Base-by-base conservation (phyloP, 371 early-diverging fungal species). In the Encephalitozoon hellem region DNA sequence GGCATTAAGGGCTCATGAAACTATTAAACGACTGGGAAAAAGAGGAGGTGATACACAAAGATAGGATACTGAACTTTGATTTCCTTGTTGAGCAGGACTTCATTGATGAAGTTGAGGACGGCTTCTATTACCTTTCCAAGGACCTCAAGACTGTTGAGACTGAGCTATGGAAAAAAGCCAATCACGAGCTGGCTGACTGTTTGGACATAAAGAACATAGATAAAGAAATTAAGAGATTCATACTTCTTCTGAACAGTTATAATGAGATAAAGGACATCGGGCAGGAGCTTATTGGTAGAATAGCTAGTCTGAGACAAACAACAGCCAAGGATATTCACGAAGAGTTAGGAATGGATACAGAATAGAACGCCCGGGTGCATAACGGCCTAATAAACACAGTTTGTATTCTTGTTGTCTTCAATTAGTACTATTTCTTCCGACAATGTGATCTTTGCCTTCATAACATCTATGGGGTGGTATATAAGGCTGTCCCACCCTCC, bases 221-320 rank as follows among this genome's bases (percentile, higher is more conserved):
- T 0, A 47, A 55, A 69, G 80, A 78, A 54, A 64, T 76, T 1
- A 76, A 79, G 23, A 73, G 72, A 15, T 76, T 76, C 67, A 80
- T 84, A 42, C 38, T 66, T 30, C 32, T 70, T 41, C 43, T 82
- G 9, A 79, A 83, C 74, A 66, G 47, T n/a, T 84, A 84, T 63
- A 84, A 84, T 51, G 74, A 78, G 66, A 4, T 78, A 21, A 84
- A 84, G 72, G 84, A 84, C 65, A 78, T 81, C 0, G 77, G 74
- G 39, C 74, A 84, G 42, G 59, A 71, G 2, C 64, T 84, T 11
- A 54, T 82, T 25, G 81, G 82, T 8, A 81, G 54, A 59, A 67
- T 84, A 38, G 84, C 84, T 43, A 77, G 77, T 26, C 42, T 71
- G 30, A 73, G 66, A 63, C 74, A 72, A 8, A 41, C 67, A 18